phyloP scores from a whole-genome alignment of 495 filamentous ascomycete genomes.

The Aspergillus leporis region DNA sequence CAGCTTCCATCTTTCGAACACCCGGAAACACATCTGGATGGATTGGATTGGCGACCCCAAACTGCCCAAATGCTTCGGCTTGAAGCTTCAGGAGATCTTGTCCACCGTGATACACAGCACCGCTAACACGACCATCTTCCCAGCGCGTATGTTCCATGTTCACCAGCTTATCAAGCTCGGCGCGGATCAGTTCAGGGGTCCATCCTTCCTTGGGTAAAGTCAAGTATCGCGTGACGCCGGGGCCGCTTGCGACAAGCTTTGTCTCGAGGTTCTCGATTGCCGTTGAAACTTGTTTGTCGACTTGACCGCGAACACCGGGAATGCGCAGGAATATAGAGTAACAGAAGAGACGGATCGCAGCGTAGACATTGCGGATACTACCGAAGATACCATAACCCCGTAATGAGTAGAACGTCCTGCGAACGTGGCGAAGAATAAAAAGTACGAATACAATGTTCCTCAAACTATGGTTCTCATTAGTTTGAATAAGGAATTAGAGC shows the following conservation, averaged over 20 bases:
- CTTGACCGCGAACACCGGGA: constrained; percentile 79
- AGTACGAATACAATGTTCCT: constrained; percentile 88
- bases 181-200: constrained; percentile 73
- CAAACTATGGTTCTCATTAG: constrained; percentile 49
- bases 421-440: constrained; percentile 84
- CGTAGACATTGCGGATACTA: constrained; percentile 70
- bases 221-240: constrained; percentile 71
- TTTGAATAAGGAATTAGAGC: neutral
- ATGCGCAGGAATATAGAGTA: constrained; percentile 85
- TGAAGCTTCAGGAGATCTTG: constrained; percentile 81
- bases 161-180: constrained; percentile 75
- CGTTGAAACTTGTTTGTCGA: constrained; percentile 72
- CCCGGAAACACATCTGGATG: constrained; percentile 99
- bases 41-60: constrained; percentile 97
- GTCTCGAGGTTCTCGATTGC: constrained; percentile 70
- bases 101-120: constrained; percentile 96
- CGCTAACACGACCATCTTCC: constrained; percentile 94
- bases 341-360: constrained; percentile 62
- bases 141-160: constrained; percentile 92
- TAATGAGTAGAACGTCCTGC: constrained; percentile 77
- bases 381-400: constrained; percentile 87
- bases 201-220: constrained; percentile 84
- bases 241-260: constrained; percentile 75
- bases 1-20: constrained; percentile 98
- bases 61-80: constrained; percentile 86